Evolutionary conservation across 352 stramenopile species (phyloP), one percentile per base, ranked within the genome.

Genomic region (Peronosclerospora sorghi): DNA sequence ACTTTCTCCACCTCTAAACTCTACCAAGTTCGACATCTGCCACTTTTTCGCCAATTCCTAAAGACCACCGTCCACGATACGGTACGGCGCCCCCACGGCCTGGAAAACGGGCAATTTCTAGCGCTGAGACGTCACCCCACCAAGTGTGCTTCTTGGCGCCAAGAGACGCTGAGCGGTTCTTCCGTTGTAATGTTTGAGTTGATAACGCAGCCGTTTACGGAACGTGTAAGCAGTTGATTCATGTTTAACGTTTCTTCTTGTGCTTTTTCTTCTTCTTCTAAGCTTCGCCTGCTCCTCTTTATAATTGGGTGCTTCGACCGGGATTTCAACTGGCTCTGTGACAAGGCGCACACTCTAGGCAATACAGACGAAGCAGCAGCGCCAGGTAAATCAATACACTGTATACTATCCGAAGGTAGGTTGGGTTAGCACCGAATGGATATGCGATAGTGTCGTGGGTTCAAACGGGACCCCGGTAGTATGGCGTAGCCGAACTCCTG

Each of bases 31-130:
- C 45, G 0, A 92, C 55, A 34, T 92, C 77, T 2, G 59, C 64
- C 1, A 87, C 42, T n/a, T 52, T 59, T 3, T 57, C 59, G 18
- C 80, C 80, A 2, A 92, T 1, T 77, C 80, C 4, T n/a, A 92
- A 45, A 1, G 80, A 74, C 77, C 77, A 92, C 30, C 74, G 85
- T 20, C 80, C 80, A 43, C 89, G 73, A 49, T 88, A 86, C 0
- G 80, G 80, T 7, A 92, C n/a, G n/a, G n/a, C 68, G 14, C 74
- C 50, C 32, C 80, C 80, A 10, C 80, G 77, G 9, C 80, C 80
- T 2, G 77, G 77, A 64, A 87, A 89, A 12, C 80, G 74, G 20
- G 62, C 62, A 58, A 86, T 90, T 55, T 92, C 80, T 15, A 76
- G 62, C 2, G 66, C 77, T 10, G 51, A 56, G 13, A 92, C 75